These are phyloP conservation scores for Puccinia hordei DNA, from an alignment of 1,284 basidiomycete species.

Conservation along the genomic window DNA sequence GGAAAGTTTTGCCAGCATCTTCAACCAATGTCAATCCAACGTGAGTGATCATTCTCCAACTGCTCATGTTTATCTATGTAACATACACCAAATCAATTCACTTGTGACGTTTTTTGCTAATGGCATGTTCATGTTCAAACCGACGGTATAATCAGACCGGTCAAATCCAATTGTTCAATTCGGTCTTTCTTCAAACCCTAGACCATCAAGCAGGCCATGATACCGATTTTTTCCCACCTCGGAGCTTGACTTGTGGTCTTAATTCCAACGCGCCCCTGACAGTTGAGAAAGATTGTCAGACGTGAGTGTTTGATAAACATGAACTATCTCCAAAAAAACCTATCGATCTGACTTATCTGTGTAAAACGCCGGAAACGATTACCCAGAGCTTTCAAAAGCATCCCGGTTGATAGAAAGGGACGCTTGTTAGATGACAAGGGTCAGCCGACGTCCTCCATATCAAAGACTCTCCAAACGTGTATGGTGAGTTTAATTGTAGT, in stretches of 20 bases:
- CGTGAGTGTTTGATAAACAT: background rate
- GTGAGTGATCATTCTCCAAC: background rate
- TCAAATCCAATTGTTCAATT: background rate
- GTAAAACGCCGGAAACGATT: no score
- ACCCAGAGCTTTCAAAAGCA: slow-evolving; percentile 2
- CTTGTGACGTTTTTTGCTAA: background rate
- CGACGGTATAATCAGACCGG: background rate
- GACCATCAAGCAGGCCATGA: background rate
- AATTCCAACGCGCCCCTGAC: background rate
- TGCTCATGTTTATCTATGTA: no score
- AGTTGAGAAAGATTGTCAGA: background rate
- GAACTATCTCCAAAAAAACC: background rate
- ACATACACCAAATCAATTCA: background rate
- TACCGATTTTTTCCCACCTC: background rate
- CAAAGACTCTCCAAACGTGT: background rate
- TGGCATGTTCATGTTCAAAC: background rate
- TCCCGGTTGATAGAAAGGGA: background rate
- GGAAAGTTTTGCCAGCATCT: background rate
- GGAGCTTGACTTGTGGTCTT: background rate
- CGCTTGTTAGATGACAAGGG: background rate
- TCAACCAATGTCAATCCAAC: background rate
- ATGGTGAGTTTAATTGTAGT: background rate
- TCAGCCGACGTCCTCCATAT: background rate
- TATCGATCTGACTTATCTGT: background rate
- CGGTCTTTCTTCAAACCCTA: background rate